A percentile compares a stretch with the other conserved stretches of the same genome.
Conservation (phyloP, 371 early-diverging fungal species). For the Actinomortierella ambigua region DNA sequence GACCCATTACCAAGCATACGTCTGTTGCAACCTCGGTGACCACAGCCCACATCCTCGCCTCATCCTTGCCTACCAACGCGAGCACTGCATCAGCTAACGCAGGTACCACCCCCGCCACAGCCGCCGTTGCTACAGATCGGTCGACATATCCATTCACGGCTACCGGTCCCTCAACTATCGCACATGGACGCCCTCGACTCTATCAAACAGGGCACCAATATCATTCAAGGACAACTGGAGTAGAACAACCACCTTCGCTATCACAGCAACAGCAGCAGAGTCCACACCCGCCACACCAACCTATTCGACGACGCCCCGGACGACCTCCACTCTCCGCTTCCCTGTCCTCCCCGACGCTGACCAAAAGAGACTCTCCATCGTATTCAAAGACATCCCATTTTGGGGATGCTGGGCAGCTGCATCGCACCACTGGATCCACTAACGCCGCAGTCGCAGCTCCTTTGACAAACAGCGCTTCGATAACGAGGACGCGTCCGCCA, state of each 20-base stretch:
- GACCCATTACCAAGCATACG: constrained; percentile 38
- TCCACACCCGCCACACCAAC: not conserved
- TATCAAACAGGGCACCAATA: constrained; percentile 1
- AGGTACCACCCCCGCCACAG: not conserved
- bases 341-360: not conserved
- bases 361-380: not conserved
- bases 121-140: not conserved
- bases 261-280: constrained; percentile 2
- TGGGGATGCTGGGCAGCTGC: too few species aligned
- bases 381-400: too few species aligned
- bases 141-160: not conserved
- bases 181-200: not conserved
- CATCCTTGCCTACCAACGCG: constrained; percentile 12
- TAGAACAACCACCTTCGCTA: not conserved
- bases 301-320: constrained; percentile 15
- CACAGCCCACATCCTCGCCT: constrained; percentile 21
- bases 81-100: not conserved
- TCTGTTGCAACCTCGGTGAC: constrained; percentile 9
- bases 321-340: constrained; percentile 18
- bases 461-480: too few species aligned
- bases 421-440: too few species aligned
- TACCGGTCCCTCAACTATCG: not conserved
- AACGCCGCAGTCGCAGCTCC: too few species aligned
- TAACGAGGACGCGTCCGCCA: too few species aligned
- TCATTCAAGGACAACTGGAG: too few species aligned